Base-by-base conservation (phyloP, 1,284 basidiomycete genomes). In the Boletus mariae region DNA sequence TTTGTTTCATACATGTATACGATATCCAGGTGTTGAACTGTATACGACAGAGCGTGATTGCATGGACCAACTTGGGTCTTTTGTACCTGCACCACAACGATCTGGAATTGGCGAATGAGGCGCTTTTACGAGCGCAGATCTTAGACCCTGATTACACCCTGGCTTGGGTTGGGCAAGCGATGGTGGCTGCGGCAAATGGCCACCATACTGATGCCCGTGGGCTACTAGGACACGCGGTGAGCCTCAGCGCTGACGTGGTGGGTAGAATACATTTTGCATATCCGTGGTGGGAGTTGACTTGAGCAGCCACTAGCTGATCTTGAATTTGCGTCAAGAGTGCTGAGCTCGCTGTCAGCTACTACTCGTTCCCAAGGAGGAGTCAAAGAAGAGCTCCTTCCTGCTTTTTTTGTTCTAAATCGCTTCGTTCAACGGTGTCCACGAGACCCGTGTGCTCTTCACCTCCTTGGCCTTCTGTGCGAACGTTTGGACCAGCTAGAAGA, bases 151-250 rank as follows among this genome's bases (percentile, higher is more conserved):
- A 98, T 63, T 90, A 87, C 71, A 80, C 89, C 0, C 69, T 85
- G 28, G 87, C 94, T n/a, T 99, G 97, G 97, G 80, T 97, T 13
- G 97, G 95, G 1, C 94, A 96, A 67, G 94, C 87, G 5, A 71
- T 97, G 40, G 77, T 98, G 20, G 93, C 94, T 15, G 79, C 79
- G 13, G 70, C 74, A 41, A 85, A 88, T 54, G 84, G 82, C 0
- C 83, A 90, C 57, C 66, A 79, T 8, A 66, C 71, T 13, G 85
- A 92, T 52, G 85, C 91, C 0, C 75, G 77, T 17, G 78, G 85
- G 8, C 71, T 98, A 46, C 84, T 95, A 46, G 88, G 90, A 56
- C 94, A 99, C 70, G 89, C 94, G 1, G 80, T 90, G 23, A 80
- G 82, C 5, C 69, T 98, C 40, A 78, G 85, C 2, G 78, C 83